Evolutionary conservation across 2,329 filamentous ascomycete genomes (phyloP), one percentile per base, ranked within the genome.

Genomic region (Ceratocystis eucalypticola): DNA sequence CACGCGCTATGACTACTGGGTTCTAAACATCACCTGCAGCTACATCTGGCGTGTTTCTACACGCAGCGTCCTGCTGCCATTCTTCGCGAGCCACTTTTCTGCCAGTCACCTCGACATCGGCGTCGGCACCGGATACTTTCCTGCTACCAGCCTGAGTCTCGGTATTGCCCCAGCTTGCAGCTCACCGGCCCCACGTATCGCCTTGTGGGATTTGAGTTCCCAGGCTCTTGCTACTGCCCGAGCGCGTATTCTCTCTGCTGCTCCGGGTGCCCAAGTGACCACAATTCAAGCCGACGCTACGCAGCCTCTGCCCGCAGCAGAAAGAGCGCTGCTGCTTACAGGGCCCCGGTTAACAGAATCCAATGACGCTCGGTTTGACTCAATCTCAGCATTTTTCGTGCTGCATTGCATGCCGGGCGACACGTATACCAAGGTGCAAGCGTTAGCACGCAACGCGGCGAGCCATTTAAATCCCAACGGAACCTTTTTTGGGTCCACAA

Each of bases 51-150:
- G 66, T 10, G 77, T 75, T 66, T 70, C 74, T 1, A 74, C 72
- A 7, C 64, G 64, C 0, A 62, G 65, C 4, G 62, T 74, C 10
- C 72, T 75, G 10, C 69, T 75, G 2, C 74, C 74, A 2, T 72
- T 76, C 46, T 77, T 76, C 70, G 67, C 67, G 61, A 70, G 73
- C 41, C 70, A 75, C 68, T 73, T 77, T 65, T 73, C 74, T 5
- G 61, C 69, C n/a, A 70, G 71, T 30, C 76, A 77, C 66, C 73
- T 78, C 22, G 76, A 78, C 69, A 71, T 75, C 28, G 76, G 76
- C 62, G 75, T 77, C n/a, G 76, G 74, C 1, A 75, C 74, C 2
- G 76, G 76, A 10, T 78, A 73, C 68, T 77, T 76, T 62, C 75
- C 74, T 0, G 71, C 73, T 30, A 68, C 67, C 10, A 71, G 73